Evolutionary conservation across 163 green algal species (phyloP).

Genomic region (Coccomyxa subellipsoidea): DNA sequence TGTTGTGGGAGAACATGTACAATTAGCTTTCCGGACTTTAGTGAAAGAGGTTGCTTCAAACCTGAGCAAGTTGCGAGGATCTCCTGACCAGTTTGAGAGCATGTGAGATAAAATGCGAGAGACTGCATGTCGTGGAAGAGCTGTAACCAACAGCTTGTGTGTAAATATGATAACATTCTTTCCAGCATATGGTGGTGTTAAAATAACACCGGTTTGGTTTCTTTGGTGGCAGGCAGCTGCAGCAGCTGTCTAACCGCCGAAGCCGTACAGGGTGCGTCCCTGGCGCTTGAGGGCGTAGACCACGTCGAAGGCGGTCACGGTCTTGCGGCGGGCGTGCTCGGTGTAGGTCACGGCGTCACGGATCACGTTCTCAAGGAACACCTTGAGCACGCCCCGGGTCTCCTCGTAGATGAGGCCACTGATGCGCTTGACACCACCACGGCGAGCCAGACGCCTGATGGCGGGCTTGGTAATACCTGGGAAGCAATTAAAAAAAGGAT

Average conservation of each 20-base stretch:
- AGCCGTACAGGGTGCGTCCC: constrained; percentile 93
- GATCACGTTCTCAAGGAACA: constrained; percentile 97
- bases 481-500: too few species aligned
- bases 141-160: neutral
- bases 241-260: constrained; percentile 53
- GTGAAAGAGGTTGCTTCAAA: too few species aligned
- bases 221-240: constrained; percentile 27
- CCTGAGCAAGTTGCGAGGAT: too few species aligned
- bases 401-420: constrained; percentile 98
- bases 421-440: constrained; percentile 91
- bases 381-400: constrained; percentile 87
- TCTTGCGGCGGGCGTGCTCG: constrained; percentile 92
- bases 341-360: constrained; percentile 94
- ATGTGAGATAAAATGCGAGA: too few species aligned
- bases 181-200: constrained; percentile 6
- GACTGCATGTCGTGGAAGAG: too few species aligned
- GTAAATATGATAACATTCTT: neutral
- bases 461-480: constrained; percentile 88
- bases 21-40: too few species aligned
- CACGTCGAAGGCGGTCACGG: constrained; percentile 83
- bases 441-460: constrained; percentile 81
- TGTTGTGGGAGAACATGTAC: too few species aligned
- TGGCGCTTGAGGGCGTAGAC: constrained; percentile 98
- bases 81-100: too few species aligned
- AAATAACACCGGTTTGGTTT: constrained; percentile 28